Percentiles rank a stretch among this genome's conserved stretches.
Conservation (phyloP, 805 yeast genomes). For the Jamesozyma spencerorum region DNA sequence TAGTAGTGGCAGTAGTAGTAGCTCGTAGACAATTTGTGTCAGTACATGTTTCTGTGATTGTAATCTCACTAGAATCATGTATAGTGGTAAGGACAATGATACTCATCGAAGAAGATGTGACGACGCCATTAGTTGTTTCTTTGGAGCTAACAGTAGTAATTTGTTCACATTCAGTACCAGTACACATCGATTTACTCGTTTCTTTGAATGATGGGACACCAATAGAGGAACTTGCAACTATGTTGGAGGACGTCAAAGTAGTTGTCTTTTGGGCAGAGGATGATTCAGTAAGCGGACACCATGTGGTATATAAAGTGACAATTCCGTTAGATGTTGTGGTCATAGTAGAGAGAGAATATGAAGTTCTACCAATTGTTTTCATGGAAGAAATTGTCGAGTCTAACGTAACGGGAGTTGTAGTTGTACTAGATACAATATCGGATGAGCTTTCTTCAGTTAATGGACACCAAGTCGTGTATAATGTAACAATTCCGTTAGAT, state of each 20-base stretch:
- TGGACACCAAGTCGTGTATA: conserved; percentile 37
- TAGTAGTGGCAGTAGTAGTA: conserved; percentile 3
- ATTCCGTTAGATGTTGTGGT: conserved; percentile 25
- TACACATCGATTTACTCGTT: neutral
- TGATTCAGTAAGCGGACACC: conserved; percentile 29
- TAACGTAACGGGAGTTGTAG: neutral
- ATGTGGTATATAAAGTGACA: conserved; percentile 34
- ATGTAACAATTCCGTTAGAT: conserved; percentile 26
- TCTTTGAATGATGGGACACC: neutral
- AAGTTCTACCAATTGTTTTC: neutral
- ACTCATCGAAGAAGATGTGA: conserved; percentile 1
- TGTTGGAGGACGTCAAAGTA: neutral
- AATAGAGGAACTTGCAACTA: neutral
- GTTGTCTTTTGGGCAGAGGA: neutral
- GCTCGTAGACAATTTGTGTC: neutral
- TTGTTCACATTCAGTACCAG: neutral
- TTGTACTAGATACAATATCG: neutral
- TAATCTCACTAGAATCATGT: neutral
- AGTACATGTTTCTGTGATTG: neutral
- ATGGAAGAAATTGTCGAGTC: neutral
- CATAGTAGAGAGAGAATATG: conserved; percentile 20
- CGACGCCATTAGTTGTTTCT: neutral
- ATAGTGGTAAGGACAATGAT: neutral
- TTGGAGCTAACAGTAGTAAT: neutral
- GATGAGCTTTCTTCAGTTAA: conserved; percentile 9